These are phyloP conservation scores for Clavaria fumosa DNA, from an alignment of 768 basidiomycete species.

Conservation along the genomic window DNA sequence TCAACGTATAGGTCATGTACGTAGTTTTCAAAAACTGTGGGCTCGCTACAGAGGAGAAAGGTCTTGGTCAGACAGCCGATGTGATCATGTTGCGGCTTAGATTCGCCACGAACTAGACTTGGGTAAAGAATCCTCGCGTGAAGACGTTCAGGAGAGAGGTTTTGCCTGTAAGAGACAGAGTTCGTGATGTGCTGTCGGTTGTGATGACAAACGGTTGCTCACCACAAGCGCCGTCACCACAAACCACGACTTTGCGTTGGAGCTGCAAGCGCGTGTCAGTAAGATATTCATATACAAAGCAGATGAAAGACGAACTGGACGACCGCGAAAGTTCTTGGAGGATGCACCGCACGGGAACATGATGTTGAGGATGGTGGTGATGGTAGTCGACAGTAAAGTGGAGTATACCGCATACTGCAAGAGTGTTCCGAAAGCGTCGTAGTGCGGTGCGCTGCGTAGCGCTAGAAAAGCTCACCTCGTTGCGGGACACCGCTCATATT, in stretches of 20 bases:
- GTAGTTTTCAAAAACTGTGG: slow-evolving; percentile 95
- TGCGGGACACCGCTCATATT: too few relatives aligned
- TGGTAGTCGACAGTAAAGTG: too few relatives aligned
- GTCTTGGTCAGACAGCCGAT: neutral
- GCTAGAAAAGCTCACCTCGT: too few relatives aligned
- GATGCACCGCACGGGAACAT: neutral
- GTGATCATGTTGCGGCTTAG: slow-evolving; percentile 2
- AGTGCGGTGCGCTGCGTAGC: too few relatives aligned
- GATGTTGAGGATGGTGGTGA: too few relatives aligned
- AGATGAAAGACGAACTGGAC: neutral
- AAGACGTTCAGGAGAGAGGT: slow-evolving; percentile 81
- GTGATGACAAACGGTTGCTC: slow-evolving; percentile 6
- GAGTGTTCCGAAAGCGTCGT: too few relatives aligned
- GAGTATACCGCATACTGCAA: too few relatives aligned
- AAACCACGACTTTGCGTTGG: slow-evolving; percentile 62
- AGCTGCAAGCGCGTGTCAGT: slow-evolving; percentile 17
- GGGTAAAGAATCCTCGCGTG: slow-evolving; percentile 84
- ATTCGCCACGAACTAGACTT: slow-evolving; percentile 85
- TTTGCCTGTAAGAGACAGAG: slow-evolving; percentile 37
- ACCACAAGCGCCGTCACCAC: slow-evolving; percentile 95
- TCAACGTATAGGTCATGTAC: slow-evolving; percentile 83
- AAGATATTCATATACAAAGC: neutral
- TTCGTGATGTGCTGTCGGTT: neutral
- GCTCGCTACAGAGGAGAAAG: slow-evolving; percentile 42
- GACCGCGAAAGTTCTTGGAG: neutral